A percentile compares a stretch with the other conserved stretches of the same genome.
Evolutionary conservation across 768 basidiomycete species (phyloP).

Genomic region (button mushroom (Agaricus bisporus)): DNA sequence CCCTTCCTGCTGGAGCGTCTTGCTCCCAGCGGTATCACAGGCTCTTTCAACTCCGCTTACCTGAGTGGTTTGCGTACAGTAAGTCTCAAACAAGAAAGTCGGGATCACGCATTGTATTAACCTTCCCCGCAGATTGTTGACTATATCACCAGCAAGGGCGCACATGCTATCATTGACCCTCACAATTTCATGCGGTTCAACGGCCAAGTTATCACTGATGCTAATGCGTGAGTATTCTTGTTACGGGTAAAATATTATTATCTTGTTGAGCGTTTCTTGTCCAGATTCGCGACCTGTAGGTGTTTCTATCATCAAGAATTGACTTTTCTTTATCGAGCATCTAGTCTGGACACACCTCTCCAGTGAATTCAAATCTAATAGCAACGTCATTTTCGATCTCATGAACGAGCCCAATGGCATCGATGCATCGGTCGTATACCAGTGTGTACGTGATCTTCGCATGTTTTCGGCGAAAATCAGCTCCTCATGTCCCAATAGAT

Average conservation of each 20-base stretch:
- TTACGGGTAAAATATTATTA: neutral
- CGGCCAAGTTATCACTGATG: conserved; percentile 41
- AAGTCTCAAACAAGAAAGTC: conserved; percentile 10
- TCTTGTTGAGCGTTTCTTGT: neutral
- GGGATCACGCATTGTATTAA: neutral
- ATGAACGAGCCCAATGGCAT: conserved; percentile 66
- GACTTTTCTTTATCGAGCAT: neutral
- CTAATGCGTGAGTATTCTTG: conserved; percentile 32
- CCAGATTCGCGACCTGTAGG: conserved; percentile 46
- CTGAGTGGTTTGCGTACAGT: conserved; percentile 43
- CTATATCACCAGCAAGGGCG: conserved; percentile 58
- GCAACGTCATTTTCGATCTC: conserved; percentile 53
- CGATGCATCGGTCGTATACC: conserved; percentile 43
- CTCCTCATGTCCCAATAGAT: conserved; percentile 25
- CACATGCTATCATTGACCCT: conserved; percentile 50
- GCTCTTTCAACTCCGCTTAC: conserved; percentile 47
- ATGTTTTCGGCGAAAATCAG: neutral
- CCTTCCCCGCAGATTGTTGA: conserved; percentile 38
- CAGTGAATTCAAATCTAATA: conserved; percentile 44
- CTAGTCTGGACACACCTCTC: conserved; percentile 56
- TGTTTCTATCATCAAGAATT: neutral
- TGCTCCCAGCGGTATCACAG: conserved; percentile 45
- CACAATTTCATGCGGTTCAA: conserved; percentile 63
- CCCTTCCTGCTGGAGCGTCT: conserved; percentile 57
- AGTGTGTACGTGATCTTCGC: conserved; percentile 28